Conservation (phyloP, 345 rosid species). For the Camelina neglecta region DNA sequence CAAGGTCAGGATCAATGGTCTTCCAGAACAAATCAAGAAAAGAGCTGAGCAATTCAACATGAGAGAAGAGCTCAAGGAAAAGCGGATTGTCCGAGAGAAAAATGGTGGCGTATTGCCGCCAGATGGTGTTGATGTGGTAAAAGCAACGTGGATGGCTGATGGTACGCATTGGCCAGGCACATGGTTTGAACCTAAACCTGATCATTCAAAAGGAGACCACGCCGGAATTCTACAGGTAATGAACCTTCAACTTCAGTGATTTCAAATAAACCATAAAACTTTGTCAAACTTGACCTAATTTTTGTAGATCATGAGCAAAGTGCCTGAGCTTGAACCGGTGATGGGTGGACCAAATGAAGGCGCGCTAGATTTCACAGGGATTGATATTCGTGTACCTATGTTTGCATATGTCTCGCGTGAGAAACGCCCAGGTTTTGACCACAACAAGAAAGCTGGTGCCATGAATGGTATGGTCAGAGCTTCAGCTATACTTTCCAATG, state of each 20-base stretch:
- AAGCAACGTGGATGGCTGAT: slow-evolving; percentile 99
- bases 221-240: slow-evolving; percentile 70
- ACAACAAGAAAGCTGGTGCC: slow-evolving; percentile 95
- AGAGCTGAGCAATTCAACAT: slow-evolving; percentile 65
- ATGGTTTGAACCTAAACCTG: slow-evolving; percentile 65
- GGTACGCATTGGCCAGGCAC: slow-evolving; percentile 99
- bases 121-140: slow-evolving; percentile 52
- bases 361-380: slow-evolving; percentile 67
- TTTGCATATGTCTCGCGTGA: slow-evolving; percentile 84
- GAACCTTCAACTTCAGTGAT: slow-evolving; percentile 4
- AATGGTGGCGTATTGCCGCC: slow-evolving; percentile 59
- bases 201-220: slow-evolving; percentile 88
- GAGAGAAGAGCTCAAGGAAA: slow-evolving; percentile 69
- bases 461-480: slow-evolving; percentile 97
- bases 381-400: slow-evolving; percentile 83
- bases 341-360: slow-evolving; percentile 75
- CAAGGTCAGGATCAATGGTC: slow-evolving; percentile 91
- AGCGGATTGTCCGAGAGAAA: slow-evolving; percentile 57
- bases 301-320: slow-evolving; percentile 75
- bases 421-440: slow-evolving; percentile 85
- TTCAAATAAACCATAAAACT: slow-evolving; percentile 12
- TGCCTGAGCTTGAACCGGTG: slow-evolving; percentile 74
- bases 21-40: slow-evolving; percentile 75
- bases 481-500: slow-evolving; percentile 83
- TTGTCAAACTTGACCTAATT: slow-evolving; percentile 9